Base-by-base conservation (phyloP, 495 filamentous ascomycete species). In the Massariosphaeria phaeospora region DNA sequence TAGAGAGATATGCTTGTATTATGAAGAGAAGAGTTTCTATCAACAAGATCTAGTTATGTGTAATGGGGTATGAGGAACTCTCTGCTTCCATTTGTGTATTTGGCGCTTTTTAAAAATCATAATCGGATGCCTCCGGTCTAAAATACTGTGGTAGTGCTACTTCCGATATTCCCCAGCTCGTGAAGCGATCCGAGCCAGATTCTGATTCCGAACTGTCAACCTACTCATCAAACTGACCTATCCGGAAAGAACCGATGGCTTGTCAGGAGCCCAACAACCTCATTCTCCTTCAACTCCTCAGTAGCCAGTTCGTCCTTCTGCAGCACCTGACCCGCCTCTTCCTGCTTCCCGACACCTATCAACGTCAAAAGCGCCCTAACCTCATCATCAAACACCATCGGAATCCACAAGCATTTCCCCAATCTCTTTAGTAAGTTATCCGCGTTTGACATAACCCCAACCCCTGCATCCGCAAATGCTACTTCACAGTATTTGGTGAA, bases 401-500 rank as follows among this genome's bases (percentile, higher is more conserved):
- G 41, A 5, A 54, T 43, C 63, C 63, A 66, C 10, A 66, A 18
- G 5, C 51, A 46, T 15, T 42, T 56, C 52, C 46, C 43, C 52
- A 66, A 44, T 4, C 59, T 31, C 11, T 51, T 20, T 9, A 66
- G 33, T n/a, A 66, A 20, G 8, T 66, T 55, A 8, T 60, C 55
- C 2, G 13, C 34, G 3, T 15, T 50, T 2, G 46, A 51, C 11
- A 35, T 52, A 0, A 40, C 27, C n/a, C 48, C 40, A 13, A 55
- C 45, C 3, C 60, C 60, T 0, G 41, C 48, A 24, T 60, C 50
- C 12, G 52, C 30, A 43, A 57, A 63, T 7, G 48, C 59, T 1
- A 39, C 18, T 10, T 38, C 33, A 34, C 53, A 59, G 30, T 59
- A 51, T 10, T 60, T 27, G 2, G 44, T 21, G 33, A 63, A 66